phyloP scores from a whole-genome alignment of 495 filamentous ascomycete genomes.

The Oleoguttula mirabilis region DNA sequence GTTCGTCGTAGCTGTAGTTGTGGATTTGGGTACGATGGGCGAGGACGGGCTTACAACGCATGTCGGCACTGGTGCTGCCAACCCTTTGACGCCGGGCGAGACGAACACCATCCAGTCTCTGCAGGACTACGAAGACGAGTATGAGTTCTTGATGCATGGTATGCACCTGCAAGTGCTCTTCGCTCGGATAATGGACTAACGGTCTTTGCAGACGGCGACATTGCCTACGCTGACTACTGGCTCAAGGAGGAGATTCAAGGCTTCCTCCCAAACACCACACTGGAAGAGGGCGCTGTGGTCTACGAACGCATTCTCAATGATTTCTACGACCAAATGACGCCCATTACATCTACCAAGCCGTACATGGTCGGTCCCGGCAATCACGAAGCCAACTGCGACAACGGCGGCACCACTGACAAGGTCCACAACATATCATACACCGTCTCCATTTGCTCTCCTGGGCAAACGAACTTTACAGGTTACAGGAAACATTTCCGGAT shows the following conservation, averaged over 20 bases:
- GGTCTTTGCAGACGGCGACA: constrained; percentile 29
- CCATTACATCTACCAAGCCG: constrained; percentile 33
- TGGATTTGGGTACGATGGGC: constrained; percentile 41
- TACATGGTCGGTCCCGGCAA: constrained; percentile 48
- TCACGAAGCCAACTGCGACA: constrained; percentile 42
- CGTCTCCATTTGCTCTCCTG: constrained; percentile 36
- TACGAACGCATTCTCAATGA: constrained; percentile 45
- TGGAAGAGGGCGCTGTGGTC: constrained; percentile 23
- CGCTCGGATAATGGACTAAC: too few species aligned
- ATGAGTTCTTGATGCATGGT: constrained; percentile 30
- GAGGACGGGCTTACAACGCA: constrained; percentile 21
- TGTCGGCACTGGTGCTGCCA: constrained; percentile 18
- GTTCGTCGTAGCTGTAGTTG: constrained; percentile 38
- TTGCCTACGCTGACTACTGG: constrained; percentile 46
- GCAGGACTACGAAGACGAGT: constrained; percentile 12
- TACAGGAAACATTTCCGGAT: constrained; percentile 18
- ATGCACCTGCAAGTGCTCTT: too few species aligned
- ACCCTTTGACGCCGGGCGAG: constrained; percentile 27
- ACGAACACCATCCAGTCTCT: constrained; percentile 31
- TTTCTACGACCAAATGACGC: constrained; percentile 42
- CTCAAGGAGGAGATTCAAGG: constrained; percentile 32
- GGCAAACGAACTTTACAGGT: constrained; percentile 35
- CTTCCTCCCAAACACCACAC: constrained; percentile 30
- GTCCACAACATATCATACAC: constrained; percentile 6
- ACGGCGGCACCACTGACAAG: constrained; percentile 16